Percentiles rank a stretch among this genome's conserved stretches.
These are phyloP conservation scores for Trichoderma koningii DNA, from an alignment of 2,329 filamentous ascomycete species.

Conservation along the genomic window DNA sequence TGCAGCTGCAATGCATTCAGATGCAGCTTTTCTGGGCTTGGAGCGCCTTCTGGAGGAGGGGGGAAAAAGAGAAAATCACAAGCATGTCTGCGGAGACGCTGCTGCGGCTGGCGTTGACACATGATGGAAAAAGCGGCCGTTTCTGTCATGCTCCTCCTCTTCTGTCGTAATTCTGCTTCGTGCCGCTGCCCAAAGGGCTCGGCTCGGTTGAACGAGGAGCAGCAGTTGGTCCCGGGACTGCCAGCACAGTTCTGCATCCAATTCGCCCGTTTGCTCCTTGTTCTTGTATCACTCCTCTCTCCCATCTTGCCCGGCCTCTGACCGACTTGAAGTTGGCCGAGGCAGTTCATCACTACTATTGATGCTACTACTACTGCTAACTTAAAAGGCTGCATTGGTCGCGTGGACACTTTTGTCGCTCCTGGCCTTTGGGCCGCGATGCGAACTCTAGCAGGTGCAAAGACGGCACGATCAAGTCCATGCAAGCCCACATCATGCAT, in stretches of 20 bases:
- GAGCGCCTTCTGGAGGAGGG: not conserved
- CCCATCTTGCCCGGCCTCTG: not conserved
- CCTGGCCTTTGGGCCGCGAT: conserved; percentile 25
- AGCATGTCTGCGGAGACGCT: not conserved
- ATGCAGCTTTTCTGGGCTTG: not conserved
- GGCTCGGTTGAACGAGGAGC: not conserved
- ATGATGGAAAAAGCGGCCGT: conserved; percentile 19
- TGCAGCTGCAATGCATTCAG: not conserved
- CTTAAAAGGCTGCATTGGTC: conserved; percentile 22
- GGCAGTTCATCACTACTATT: not conserved
- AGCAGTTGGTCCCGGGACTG: not conserved
- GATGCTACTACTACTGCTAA: too few relatives aligned
- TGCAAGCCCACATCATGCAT: conserved; percentile 18
- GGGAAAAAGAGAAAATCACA: not conserved
- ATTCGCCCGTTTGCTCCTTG: conserved; percentile 5
- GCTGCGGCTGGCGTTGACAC: conserved; percentile 9
- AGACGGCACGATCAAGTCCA: conserved; percentile 7
- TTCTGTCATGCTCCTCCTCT: not conserved
- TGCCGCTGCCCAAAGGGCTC: conserved; percentile 13
- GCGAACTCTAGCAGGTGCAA: conserved; percentile 20
- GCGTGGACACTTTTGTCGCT: conserved; percentile 26
- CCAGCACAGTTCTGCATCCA: not conserved
- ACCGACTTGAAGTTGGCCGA: conserved; percentile 4
- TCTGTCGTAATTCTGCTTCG: not conserved
- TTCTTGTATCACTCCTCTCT: not conserved